phyloP scores from a whole-genome alignment of 352 stramenopile genomes.

The Globisporangium recalcitrans region DNA sequence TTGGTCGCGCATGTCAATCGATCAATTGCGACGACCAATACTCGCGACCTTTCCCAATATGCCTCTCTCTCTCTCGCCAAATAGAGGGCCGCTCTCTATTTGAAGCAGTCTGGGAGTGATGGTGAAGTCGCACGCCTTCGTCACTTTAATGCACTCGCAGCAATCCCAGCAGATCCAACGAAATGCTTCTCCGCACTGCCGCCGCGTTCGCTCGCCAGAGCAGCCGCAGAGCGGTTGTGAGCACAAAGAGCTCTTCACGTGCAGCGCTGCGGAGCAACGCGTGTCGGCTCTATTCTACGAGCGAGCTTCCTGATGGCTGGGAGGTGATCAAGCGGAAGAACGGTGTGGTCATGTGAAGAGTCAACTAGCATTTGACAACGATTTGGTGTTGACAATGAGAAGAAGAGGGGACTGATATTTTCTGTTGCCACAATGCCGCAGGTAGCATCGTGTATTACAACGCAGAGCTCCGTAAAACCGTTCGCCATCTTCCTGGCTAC shows the following conservation, averaged over 20 bases:
- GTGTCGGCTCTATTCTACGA: not conserved
- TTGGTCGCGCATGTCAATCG: slow-evolving; percentile 9
- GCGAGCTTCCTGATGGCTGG: slow-evolving; percentile 43
- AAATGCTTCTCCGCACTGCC: slow-evolving; percentile 1
- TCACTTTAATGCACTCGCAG: slow-evolving; percentile 1
- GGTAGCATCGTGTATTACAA: slow-evolving; percentile 68
- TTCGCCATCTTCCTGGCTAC: slow-evolving; percentile 43
- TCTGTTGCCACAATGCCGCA: slow-evolving; percentile 15
- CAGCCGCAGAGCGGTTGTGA: not conserved
- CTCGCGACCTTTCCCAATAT: slow-evolving; percentile 1
- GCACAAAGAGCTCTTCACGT: not conserved
- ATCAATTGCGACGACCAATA: not conserved
- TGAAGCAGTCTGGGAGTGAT: not conserved
- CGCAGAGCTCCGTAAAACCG: slow-evolving; percentile 48
- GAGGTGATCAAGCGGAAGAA: slow-evolving; percentile 57
- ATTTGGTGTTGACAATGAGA: not conserved
- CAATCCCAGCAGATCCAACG: not conserved
- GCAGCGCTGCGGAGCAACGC: not conserved
- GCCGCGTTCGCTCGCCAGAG: slow-evolving; percentile 8
- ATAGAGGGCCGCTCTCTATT: slow-evolving; percentile 1
- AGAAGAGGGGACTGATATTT: not conserved
- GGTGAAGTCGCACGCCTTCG: not conserved
- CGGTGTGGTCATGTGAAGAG: slow-evolving; percentile 21
- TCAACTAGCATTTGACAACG: not conserved
- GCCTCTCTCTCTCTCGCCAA: not conserved